phyloP scores from a whole-genome alignment of 2,329 filamentous ascomycete species.

The Xylaria sp. region DNA sequence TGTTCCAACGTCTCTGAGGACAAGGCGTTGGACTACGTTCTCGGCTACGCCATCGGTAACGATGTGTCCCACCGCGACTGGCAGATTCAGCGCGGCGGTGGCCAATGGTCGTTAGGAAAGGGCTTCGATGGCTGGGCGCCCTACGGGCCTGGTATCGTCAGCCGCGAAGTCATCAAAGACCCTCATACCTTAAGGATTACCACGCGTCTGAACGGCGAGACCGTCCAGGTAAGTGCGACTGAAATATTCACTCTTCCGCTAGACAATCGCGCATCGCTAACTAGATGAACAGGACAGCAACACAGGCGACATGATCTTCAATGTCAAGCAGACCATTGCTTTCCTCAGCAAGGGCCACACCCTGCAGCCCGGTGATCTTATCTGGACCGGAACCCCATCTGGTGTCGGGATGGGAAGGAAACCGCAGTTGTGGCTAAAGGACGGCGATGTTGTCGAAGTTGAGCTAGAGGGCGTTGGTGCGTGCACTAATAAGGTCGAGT shows the following conservation, averaged over 20 bases:
- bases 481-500: constrained; percentile 59
- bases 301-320: constrained; percentile 69
- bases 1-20: constrained; percentile 69
- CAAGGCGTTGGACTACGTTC: constrained; percentile 71
- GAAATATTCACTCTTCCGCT: too few species aligned
- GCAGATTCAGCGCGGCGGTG: constrained; percentile 70
- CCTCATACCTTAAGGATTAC: constrained; percentile 62
- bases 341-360: constrained; percentile 68
- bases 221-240: constrained; percentile 52
- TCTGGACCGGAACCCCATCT: constrained; percentile 72
- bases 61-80: constrained; percentile 82
- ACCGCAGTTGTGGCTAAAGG: constrained; percentile 70
- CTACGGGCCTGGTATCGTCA: constrained; percentile 74
- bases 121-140: constrained; percentile 79
- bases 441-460: constrained; percentile 74
- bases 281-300: constrained; percentile 50
- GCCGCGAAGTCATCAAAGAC: constrained; percentile 58
- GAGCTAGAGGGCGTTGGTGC: constrained; percentile 69
- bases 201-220: constrained; percentile 65
- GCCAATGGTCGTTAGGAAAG: constrained; percentile 75
- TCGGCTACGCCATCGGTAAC: constrained; percentile 78
- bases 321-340: constrained; percentile 62
- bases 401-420: constrained; percentile 74
- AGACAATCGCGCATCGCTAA: constrained; percentile 18
- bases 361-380: constrained; percentile 66